Conservation (phyloP, 23 red algal species). For the Cyanidium caldarium region DNA sequence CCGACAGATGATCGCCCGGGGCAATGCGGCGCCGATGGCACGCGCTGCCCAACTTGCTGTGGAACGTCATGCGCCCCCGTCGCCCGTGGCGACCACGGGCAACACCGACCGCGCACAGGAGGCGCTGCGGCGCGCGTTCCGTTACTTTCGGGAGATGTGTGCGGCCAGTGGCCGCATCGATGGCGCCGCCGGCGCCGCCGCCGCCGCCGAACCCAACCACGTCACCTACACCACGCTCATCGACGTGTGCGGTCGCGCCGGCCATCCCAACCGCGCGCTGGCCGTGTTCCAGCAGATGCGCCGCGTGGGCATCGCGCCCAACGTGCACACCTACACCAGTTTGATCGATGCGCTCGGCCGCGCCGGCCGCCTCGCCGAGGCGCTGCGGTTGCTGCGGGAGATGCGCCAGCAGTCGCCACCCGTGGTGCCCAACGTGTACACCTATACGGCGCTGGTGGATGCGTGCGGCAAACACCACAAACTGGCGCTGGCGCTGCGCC, state of each 20-base stretch:
- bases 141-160: too few relatives aligned
- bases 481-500: slow-evolving; percentile 28
- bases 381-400: slow-evolving; percentile 12
- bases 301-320: slow-evolving; percentile 21
- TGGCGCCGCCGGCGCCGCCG: too few relatives aligned
- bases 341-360: slow-evolving; percentile 45
- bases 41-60: too few relatives aligned
- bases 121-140: too few relatives aligned
- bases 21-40: too few relatives aligned
- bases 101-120: too few relatives aligned
- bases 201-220: too few relatives aligned
- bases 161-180: too few relatives aligned
- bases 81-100: too few relatives aligned
- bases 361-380: slow-evolving; percentile 17
- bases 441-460: slow-evolving; percentile 46
- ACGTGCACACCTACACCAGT: slow-evolving; percentile 41
- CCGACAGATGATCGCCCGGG: too few relatives aligned
- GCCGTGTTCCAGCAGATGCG: slow-evolving; percentile 53
- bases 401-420: too few relatives aligned
- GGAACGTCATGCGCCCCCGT: too few relatives aligned
- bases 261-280: slow-evolving; percentile 40
- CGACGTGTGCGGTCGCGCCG: slow-evolving; percentile 59
- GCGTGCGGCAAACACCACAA: slow-evolving; percentile 29
- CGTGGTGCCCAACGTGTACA: slow-evolving; percentile 52
- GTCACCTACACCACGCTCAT: slow-evolving; percentile 52